Evolutionary conservation across 306 rosid species (phyloP).

Genomic region (Vigna nakashimae): DNA sequence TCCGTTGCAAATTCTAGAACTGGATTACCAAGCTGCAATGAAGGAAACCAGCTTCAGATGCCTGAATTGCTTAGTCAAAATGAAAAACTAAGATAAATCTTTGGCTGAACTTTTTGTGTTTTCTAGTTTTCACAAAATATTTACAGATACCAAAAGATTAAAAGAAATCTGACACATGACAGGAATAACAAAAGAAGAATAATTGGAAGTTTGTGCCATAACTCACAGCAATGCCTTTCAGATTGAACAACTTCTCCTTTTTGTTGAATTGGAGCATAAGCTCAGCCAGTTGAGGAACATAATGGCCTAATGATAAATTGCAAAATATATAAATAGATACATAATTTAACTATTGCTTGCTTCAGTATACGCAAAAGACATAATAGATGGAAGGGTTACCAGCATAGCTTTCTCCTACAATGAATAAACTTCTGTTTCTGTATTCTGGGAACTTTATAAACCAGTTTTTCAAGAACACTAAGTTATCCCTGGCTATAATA

Average conservation of each 20-base stretch:
- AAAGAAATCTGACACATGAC: constrained; percentile 30
- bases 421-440: constrained; percentile 64
- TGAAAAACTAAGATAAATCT: not conserved
- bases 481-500: constrained; percentile 68
- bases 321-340: constrained; percentile 17
- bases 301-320: constrained; percentile 61
- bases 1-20: constrained; percentile 56
- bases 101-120: constrained; percentile 7
- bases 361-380: not conserved
- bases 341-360: not conserved
- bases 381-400: constrained; percentile 50
- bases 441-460: constrained; percentile 68
- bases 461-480: constrained; percentile 73
- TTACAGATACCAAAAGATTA: not conserved
- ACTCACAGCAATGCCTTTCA: constrained; percentile 82
- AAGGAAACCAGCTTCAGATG: constrained; percentile 30
- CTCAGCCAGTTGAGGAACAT: constrained; percentile 82
- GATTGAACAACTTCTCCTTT: constrained; percentile 60
- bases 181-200: constrained; percentile 45
- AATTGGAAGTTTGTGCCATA: constrained; percentile 44
- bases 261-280: constrained; percentile 65
- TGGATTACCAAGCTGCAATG: constrained; percentile 62
- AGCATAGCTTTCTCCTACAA: constrained; percentile 81
- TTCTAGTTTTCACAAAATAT: constrained; percentile 9
- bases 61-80: not conserved